Conservation (phyloP, 1,284 basidiomycete species). For the Ceraceosorus guamensis region DNA sequence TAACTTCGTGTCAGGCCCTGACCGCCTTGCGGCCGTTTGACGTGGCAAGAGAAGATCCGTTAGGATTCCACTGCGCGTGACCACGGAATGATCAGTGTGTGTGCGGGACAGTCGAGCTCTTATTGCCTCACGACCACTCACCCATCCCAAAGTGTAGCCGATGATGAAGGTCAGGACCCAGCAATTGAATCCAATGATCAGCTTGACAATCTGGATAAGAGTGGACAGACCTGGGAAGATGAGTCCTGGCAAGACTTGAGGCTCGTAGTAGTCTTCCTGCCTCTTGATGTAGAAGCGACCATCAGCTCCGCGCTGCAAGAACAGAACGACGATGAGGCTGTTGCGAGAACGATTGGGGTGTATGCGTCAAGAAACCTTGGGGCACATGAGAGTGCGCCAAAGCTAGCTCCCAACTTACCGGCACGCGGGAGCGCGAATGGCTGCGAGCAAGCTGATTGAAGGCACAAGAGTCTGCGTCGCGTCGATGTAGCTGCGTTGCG, state of each 20-base stretch:
- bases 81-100: too few species aligned
- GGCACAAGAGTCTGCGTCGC: conserved; percentile 37
- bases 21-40: too few species aligned
- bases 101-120: too few species aligned
- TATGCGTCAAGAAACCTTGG: conserved; percentile 1
- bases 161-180: background rate
- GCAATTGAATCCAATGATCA: background rate
- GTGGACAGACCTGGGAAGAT: background rate
- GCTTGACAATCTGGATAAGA: background rate
- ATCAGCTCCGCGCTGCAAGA: conserved; percentile 35
- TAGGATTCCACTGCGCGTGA: too few species aligned
- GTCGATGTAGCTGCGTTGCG: conserved; percentile 27
- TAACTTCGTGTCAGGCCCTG: too few species aligned
- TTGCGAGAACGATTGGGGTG: too few species aligned
- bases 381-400: conserved; percentile 3
- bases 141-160: background rate
- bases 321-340: conserved; percentile 34
- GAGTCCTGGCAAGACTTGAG: background rate
- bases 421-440: background rate
- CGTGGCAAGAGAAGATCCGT: too few species aligned
- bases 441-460: conserved; percentile 7
- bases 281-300: conserved; percentile 42
- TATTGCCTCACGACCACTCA: too few species aligned
- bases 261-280: conserved; percentile 40
- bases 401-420: conserved; percentile 1